phyloP scores from a whole-genome alignment of 192 early-diverging fungal genomes.

The Backusella tarrabulga region DNA sequence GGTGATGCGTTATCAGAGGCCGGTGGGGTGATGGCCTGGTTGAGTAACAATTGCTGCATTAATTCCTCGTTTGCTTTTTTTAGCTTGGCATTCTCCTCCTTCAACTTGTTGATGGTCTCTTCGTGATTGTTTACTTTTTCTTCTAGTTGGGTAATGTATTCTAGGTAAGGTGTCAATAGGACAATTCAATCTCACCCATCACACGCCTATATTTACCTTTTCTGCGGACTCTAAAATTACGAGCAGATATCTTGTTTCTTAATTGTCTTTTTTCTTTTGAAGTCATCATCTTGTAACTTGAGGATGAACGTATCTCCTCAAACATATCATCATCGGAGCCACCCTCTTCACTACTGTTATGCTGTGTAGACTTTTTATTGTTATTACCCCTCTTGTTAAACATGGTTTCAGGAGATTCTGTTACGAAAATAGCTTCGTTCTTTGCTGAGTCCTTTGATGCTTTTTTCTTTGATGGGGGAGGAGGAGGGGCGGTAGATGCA shows the following conservation, averaged over 20 bases:
- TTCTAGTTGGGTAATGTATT: conserved; percentile 24
- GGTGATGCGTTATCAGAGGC: background rate
- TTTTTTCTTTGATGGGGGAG: background rate
- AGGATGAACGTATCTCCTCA: background rate
- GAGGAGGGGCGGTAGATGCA: background rate
- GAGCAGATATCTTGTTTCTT: conserved; percentile 77
- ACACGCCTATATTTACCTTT: conserved; percentile 44
- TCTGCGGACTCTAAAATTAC: conserved; percentile 71
- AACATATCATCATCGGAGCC: conserved; percentile 12
- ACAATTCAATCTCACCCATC: background rate
- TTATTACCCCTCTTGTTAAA: conserved; percentile 9
- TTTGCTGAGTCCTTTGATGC: background rate
- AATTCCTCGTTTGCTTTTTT: conserved; percentile 11
- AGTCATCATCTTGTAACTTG: conserved; percentile 33
- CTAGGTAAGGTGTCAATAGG: background rate
- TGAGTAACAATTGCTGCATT: background rate
- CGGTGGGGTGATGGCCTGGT: background rate
- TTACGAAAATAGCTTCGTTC: conserved; percentile 15
- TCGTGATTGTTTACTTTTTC: conserved; percentile 16
- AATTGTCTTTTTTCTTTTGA: conserved; percentile 66
- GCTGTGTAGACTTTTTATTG: background rate
- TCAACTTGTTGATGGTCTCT: background rate
- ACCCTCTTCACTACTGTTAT: background rate
- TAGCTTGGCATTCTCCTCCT: background rate
- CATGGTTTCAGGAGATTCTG: conserved; percentile 17